Evolutionary conservation across 371 early-diverging fungal species (phyloP), one percentile per base, ranked within the genome.

Genomic region (Mucor irregularis): DNA sequence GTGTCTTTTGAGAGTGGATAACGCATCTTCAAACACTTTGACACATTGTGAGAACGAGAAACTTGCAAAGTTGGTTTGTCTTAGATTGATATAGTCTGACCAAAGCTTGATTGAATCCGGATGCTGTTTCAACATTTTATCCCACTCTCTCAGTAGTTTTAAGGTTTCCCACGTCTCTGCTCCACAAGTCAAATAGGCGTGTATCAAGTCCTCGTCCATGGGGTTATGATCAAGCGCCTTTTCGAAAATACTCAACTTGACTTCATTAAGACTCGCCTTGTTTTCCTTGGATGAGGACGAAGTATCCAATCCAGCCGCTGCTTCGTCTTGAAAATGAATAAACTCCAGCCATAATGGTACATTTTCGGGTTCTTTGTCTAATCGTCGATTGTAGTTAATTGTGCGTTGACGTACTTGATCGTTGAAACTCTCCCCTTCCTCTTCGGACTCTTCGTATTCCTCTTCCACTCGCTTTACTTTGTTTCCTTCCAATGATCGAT

Each of bases 231-330:
- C 64, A 16, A 91, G 34, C 0, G 92, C 92, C 49, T 84, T 85
- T 61, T 91, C 89, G 61, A 81, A 88, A 5, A 92, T 90, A 19
- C 87, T 80, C 22, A 92, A 56, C 51, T 89, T 90, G 53, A 89
- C 83, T 45, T 90, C 90, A 21, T 66, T 70, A 17, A 83, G 49
- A 35, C 83, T 76, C 14, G 82, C 73, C 0, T 78, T 75, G 21
- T 66, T 70, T 2, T 40, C 22, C 9, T 57, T 48, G 1, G 31
- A 40, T 16, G 58, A 38, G 26, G 28, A 24, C 9, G 61, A 65
- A 0, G 62, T 52, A 25, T 71, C 60, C 5, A 73, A 22, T 25
- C 70, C 56, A 10, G 57, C 35, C 21, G 64, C 62, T 29, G 78
- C 59, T 46, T 80, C 78, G 49, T 91, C 90, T 62, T 91, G 91